Evolutionary conservation across 805 yeast genomes (phyloP).

Genomic region (Starmerella bombi): DNA sequence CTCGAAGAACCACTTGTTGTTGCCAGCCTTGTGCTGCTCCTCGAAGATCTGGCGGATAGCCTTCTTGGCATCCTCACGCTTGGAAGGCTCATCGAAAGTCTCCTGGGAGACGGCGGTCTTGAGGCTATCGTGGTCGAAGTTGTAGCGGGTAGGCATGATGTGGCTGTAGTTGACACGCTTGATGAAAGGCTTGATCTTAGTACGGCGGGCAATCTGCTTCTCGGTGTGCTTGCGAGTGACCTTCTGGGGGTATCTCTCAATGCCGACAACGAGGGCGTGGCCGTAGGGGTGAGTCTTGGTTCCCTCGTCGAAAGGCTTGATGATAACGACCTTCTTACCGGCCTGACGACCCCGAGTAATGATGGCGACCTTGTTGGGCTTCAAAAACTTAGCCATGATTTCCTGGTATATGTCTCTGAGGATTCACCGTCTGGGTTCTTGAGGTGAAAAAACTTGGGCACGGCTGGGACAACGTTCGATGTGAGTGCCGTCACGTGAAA

Average conservation of each 20-base stretch:
- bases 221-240: conserved; percentile 90
- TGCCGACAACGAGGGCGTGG: conserved; percentile 98
- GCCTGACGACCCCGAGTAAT: conserved; percentile 99
- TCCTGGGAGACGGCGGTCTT: conserved; percentile 84
- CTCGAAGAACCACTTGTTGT: conserved; percentile 99
- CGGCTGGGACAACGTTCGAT: conserved; percentile 2
- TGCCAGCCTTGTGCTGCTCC: conserved; percentile 97
- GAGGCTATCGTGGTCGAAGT: conserved; percentile 91
- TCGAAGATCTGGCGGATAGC: conserved; percentile 97
- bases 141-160: conserved; percentile 99
- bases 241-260: conserved; percentile 96
- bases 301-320: conserved; percentile 97
- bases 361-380: conserved; percentile 99
- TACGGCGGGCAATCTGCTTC: conserved; percentile 93
- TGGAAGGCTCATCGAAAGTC: conserved; percentile 93
- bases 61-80: conserved; percentile 98
- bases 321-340: conserved; percentile 99
- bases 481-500: not conserved
- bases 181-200: conserved; percentile 97
- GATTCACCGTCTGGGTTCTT: conserved; percentile 18
- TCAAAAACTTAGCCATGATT: conserved; percentile 92
- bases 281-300: conserved; percentile 98
- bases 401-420: not conserved
- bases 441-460: conserved; percentile 14
- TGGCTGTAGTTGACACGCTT: conserved; percentile 99